These are phyloP conservation scores for Euptelea pleiosperma DNA, from an alignment of 164 flowering plant genomes.

Conservation along the genomic window DNA sequence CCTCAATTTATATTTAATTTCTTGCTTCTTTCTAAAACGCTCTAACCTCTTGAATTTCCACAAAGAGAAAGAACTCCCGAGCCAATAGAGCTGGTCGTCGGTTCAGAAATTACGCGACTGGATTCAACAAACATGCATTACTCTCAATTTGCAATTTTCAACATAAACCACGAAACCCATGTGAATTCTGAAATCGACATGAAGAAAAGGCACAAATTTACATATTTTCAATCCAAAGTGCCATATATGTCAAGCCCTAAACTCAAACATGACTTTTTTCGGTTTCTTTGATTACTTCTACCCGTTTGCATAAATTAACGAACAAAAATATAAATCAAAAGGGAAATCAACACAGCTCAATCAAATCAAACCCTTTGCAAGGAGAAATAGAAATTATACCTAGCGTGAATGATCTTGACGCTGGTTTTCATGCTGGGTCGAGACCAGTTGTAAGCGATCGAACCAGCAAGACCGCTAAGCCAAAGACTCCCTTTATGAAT, in stretches of 20 bases:
- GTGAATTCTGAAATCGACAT: too few species aligned
- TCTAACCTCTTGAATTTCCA: too few species aligned
- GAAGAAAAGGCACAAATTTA: background rate
- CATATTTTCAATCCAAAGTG: background rate
- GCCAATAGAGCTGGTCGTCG: too few species aligned
- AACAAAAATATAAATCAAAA: background rate
- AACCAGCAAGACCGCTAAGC: conserved; percentile 80
- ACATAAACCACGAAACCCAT: too few species aligned
- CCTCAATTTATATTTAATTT: too few species aligned
- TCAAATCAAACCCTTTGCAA: background rate
- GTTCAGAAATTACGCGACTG: too few species aligned
- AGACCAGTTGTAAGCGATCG: conserved; percentile 88
- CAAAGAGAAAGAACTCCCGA: too few species aligned
- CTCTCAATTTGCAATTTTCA: too few species aligned
- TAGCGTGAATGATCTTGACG: conserved; percentile 89
- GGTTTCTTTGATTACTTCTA: background rate
- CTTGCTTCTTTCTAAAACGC: too few species aligned
- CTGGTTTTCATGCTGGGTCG: conserved; percentile 89
- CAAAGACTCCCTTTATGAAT: conserved; percentile 70
- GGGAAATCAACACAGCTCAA: background rate
- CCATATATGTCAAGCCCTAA: background rate
- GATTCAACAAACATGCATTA: too few species aligned
- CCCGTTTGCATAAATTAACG: conserved; percentile 1
- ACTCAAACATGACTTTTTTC: background rate
- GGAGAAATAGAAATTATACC: too few species aligned